A percentile compares a stretch with the other conserved stretches of the same genome.
phyloP scores from a whole-genome alignment of 495 filamentous ascomycete genomes.

The Xeromyces bisporus region DNA sequence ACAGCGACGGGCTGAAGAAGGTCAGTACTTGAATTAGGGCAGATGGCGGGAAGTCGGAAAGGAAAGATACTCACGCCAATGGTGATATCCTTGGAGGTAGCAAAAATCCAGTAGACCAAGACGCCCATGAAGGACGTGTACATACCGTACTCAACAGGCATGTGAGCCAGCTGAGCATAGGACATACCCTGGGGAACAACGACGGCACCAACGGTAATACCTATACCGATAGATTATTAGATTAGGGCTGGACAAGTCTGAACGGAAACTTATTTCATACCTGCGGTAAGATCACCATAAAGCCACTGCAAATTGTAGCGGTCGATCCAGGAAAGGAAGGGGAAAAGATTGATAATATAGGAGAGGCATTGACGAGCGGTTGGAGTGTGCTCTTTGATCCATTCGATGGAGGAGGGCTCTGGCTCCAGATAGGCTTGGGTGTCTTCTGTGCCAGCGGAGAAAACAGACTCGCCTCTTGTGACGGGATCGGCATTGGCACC shows the following conservation, averaged over 20 bases:
- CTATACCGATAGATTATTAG: too few species aligned
- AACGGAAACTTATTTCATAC: conserved; percentile 29
- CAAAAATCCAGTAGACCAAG: conserved; percentile 94
- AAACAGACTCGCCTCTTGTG: conserved; percentile 59
- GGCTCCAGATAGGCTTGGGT: conserved; percentile 68
- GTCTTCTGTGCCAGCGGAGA: conserved; percentile 59
- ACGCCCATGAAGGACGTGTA: conserved; percentile 99
- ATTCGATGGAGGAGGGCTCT: conserved; percentile 60
- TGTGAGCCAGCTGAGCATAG: conserved; percentile 70
- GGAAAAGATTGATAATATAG: conserved; percentile 61
- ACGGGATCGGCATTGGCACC: conserved; percentile 32
- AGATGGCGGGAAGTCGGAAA: background rate
- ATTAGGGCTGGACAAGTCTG: too few species aligned
- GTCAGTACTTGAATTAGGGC: conserved; percentile 9
- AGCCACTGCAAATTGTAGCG: conserved; percentile 86
- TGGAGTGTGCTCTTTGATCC: conserved; percentile 46
- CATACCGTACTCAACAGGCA: conserved; percentile 67
- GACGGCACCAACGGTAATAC: conserved; percentile 86
- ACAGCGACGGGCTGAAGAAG: conserved; percentile 71
- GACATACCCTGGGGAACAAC: conserved; percentile 98
- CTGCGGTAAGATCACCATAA: conserved; percentile 74
- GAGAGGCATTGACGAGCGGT: conserved; percentile 28
- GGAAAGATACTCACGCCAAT: conserved; percentile 58
- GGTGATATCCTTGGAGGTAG: conserved; percentile 96
- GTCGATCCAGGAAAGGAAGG: conserved; percentile 73